phyloP scores from a whole-genome alignment of 345 rosid genomes.

The Hypericum androsaemum region DNA sequence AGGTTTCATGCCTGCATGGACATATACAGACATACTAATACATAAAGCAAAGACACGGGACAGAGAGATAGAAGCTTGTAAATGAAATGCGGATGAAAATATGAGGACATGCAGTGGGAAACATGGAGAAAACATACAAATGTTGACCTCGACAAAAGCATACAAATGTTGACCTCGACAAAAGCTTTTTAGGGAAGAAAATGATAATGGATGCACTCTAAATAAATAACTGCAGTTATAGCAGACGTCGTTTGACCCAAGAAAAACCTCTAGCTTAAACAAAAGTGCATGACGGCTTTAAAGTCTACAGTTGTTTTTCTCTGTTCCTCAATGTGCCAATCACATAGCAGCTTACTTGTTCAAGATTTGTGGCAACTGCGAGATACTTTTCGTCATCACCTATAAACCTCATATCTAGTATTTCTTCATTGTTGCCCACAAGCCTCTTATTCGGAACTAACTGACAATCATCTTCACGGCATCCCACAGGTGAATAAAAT shows the following conservation, averaged over 20 bases:
- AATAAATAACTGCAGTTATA: neutral
- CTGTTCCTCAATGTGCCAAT: neutral
- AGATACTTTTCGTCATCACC: constrained; percentile 80
- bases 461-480: constrained; percentile 32
- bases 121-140: too few relatives aligned
- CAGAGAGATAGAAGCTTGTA: too few relatives aligned
- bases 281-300: too few relatives aligned
- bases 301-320: neutral
- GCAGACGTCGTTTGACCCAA: too few relatives aligned
- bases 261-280: too few relatives aligned
- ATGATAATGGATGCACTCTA: too few relatives aligned
- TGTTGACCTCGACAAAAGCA: too few relatives aligned
- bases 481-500: constrained; percentile 38
- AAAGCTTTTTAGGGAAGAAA: too few relatives aligned
- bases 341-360: constrained; percentile 45
- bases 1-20: constrained; percentile 1
- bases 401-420: constrained; percentile 80
- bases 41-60: too few relatives aligned
- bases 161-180: too few relatives aligned
- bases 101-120: too few relatives aligned
- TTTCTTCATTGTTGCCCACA: constrained; percentile 89
- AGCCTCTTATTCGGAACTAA: constrained; percentile 57
- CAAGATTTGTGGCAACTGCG: constrained; percentile 92
- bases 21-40: constrained; percentile 5
- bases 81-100: too few relatives aligned